Percentiles rank a stretch among this genome's conserved stretches.
phyloP scores from a whole-genome alignment of 2,329 filamentous ascomycete species.

The Volutella citrinella region DNA sequence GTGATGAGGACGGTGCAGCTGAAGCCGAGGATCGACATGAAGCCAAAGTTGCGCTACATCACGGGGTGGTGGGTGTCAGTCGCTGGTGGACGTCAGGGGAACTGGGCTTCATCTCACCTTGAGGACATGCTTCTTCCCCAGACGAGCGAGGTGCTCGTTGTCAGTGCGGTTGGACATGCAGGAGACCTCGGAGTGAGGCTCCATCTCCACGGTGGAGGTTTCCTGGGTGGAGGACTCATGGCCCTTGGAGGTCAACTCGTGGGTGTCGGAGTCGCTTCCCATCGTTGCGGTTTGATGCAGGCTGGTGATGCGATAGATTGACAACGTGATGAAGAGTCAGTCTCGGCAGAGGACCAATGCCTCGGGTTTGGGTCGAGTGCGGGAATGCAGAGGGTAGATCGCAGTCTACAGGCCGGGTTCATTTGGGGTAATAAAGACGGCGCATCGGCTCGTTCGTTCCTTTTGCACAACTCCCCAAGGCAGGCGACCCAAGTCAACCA shows the following conservation, averaged over 20 bases:
- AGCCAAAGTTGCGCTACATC: conserved; percentile 47
- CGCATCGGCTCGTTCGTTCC: too few relatives aligned
- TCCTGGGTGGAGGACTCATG: conserved; percentile 10
- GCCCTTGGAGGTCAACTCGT: conserved; percentile 22
- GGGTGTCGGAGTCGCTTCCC: conserved; percentile 17
- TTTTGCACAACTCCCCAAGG: too few relatives aligned
- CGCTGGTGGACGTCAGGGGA: not conserved
- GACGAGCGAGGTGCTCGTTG: conserved; percentile 22
- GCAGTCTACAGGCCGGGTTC: too few relatives aligned
- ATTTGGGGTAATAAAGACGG: too few relatives aligned
- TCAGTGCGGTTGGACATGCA: conserved; percentile 17
- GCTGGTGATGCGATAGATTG: not conserved
- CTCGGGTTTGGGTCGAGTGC: too few relatives aligned
- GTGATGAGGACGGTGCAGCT: conserved; percentile 51
- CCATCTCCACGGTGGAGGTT: conserved; percentile 9
- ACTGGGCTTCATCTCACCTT: conserved; percentile 11
- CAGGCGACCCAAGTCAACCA: too few relatives aligned
- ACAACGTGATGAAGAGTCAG: too few relatives aligned
- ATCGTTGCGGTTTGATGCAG: conserved; percentile 10
- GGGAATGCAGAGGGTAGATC: too few relatives aligned
- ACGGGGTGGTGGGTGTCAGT: too few relatives aligned
- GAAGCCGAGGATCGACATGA: conserved; percentile 49
- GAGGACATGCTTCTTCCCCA: conserved; percentile 29
- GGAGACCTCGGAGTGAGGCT: conserved; percentile 15
- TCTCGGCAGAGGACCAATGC: too few relatives aligned